A percentile compares a stretch with the other conserved stretches of the same genome.
phyloP scores from a whole-genome alignment of 495 filamentous ascomycete species.

The Penicillium cinerascens region DNA sequence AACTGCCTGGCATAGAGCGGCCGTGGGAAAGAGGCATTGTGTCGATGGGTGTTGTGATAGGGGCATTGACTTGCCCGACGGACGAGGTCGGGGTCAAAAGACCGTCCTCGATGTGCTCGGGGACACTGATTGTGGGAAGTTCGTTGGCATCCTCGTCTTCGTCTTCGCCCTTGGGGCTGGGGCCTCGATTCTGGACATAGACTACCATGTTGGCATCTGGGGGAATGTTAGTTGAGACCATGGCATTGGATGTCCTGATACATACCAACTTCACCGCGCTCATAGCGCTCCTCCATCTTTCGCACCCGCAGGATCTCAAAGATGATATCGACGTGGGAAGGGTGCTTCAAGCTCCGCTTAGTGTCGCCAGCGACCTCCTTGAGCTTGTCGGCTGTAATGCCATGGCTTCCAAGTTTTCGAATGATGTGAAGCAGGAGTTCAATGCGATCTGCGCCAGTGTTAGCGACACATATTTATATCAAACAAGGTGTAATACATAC shows the following conservation, averaged over 20 bases:
- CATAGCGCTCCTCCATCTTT: constrained; percentile 51
- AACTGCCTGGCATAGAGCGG: constrained; percentile 22
- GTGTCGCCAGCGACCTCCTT: constrained; percentile 41
- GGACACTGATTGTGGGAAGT: constrained; percentile 7
- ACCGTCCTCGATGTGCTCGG: constrained; percentile 29
- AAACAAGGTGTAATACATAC: constrained; percentile 41
- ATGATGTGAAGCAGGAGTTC: constrained; percentile 45
- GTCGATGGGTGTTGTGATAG: constrained; percentile 32
- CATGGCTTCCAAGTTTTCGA: constrained; percentile 33
- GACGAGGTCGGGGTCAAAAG: constrained; percentile 34
- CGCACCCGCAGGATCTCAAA: constrained; percentile 53
- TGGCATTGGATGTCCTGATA: not conserved
- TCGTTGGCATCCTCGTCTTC: constrained; percentile 33
- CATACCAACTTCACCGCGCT: constrained; percentile 51
- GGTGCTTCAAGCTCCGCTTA: constrained; percentile 36
- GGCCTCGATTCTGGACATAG: constrained; percentile 38
- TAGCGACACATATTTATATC: not conserved
- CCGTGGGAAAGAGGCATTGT: constrained; percentile 11
- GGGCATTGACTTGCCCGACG: constrained; percentile 24
- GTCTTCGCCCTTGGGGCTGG: constrained; percentile 34
- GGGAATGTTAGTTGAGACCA: constrained; percentile 1
- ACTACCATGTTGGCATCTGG: constrained; percentile 36
- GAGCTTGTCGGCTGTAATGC: constrained; percentile 40
- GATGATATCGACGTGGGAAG: constrained; percentile 40
- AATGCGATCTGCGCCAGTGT: constrained; percentile 30